phyloP scores from a whole-genome alignment of 371 early-diverging fungal species.

The Conidiobolus coronatus region DNA sequence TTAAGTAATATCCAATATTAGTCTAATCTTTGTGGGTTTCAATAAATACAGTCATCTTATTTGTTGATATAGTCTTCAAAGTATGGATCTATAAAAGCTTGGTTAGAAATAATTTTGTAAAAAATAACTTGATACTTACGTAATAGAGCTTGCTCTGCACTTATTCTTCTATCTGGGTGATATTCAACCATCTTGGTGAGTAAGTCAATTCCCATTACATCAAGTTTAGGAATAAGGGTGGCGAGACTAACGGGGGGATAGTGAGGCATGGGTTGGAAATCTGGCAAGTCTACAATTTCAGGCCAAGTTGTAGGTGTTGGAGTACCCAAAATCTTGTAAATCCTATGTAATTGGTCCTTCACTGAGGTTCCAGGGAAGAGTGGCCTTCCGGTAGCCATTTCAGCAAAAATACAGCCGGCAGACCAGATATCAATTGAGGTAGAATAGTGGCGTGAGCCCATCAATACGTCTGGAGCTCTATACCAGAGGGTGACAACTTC shows the following conservation, averaged over 20 bases:
- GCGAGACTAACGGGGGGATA: conserved; percentile 41
- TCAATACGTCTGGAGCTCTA: conserved; percentile 96
- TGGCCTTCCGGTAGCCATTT: conserved; percentile 79
- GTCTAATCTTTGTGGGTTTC: no score
- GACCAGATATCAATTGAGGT: conserved; percentile 99
- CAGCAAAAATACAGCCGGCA: conserved; percentile 91
- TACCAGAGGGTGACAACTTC: conserved; percentile 94
- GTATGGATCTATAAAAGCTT: no score
- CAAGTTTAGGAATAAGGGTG: conserved; percentile 55
- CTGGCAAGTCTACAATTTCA: conserved; percentile 72
- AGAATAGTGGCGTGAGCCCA: conserved; percentile 92
- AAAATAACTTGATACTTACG: no score
- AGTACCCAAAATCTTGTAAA: conserved; percentile 80
- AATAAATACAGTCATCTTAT: no score
- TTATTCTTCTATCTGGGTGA: no score
- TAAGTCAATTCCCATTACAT: conserved; percentile 56
- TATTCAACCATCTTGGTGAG: conserved; percentile 9
- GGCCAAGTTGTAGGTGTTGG: conserved; percentile 84
- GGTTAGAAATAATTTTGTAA: no score
- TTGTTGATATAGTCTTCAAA: no score
- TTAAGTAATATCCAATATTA: no score
- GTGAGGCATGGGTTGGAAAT: conserved; percentile 56
- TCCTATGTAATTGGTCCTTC: conserved; percentile 65
- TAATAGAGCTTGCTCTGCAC: no score
- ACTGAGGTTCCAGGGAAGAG: conserved; percentile 88